Evolutionary conservation across 768 basidiomycete species (phyloP).

Genomic region (Leccinellum albellum): DNA sequence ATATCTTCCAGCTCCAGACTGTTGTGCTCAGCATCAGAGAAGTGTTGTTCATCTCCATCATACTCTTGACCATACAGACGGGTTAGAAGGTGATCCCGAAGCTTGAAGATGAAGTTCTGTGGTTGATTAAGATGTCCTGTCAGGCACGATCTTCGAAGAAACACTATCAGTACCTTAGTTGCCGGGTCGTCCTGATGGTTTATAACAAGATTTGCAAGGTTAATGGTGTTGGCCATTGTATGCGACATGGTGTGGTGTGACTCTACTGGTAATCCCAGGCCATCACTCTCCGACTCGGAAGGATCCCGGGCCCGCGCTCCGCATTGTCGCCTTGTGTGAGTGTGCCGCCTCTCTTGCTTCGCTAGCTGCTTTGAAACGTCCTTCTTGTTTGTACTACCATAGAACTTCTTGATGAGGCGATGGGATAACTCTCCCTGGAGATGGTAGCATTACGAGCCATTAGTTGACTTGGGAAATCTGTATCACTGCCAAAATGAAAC

Average conservation of each 20-base stretch:
- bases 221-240: not conserved
- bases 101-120: not conserved
- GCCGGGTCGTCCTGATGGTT: not conserved
- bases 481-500: not conserved
- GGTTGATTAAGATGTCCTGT: not conserved
- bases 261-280: not conserved
- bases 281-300: not conserved
- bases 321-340: conserved; percentile 7
- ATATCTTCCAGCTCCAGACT: not conserved
- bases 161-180: not conserved
- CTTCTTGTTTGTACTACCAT: not conserved
- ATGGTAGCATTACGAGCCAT: not conserved
- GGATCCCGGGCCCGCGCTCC: not conserved
- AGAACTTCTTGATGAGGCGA: not conserved
- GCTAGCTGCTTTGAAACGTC: not conserved
- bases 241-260: not conserved
- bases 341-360: not conserved
- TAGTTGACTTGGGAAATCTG: not conserved
- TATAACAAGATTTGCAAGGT: not conserved
- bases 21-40: not conserved
- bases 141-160: not conserved
- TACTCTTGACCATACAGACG: not conserved
- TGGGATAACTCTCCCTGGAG: not conserved
- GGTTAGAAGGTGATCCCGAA: not conserved
- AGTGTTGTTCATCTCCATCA: not conserved